phyloP scores from a whole-genome alignment of 371 early-diverging fungal species.

The Syncephalastrum racemosum region DNA sequence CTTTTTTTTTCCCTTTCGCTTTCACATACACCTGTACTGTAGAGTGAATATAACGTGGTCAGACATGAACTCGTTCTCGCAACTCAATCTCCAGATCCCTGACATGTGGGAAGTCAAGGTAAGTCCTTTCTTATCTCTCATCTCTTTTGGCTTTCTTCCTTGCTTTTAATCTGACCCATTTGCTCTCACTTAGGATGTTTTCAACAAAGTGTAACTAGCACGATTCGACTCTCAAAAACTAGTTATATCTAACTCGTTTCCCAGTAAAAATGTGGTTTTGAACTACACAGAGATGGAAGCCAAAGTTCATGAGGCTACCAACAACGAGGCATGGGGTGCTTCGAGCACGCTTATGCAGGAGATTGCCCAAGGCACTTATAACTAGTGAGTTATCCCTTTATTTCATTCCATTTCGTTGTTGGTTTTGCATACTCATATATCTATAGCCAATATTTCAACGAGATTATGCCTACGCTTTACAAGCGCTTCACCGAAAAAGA shows the following conservation, averaged over 20 bases:
- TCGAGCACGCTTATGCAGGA: conserved; percentile 89
- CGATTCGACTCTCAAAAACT: neutral
- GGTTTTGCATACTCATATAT: neutral
- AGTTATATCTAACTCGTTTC: neutral
- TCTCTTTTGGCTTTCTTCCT: neutral
- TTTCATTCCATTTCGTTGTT: neutral
- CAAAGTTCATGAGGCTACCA: conserved; percentile 86
- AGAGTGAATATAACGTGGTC: no score
- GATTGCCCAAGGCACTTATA: conserved; percentile 82
- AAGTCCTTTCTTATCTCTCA: conserved; percentile 1
- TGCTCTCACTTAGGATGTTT: conserved; percentile 46
- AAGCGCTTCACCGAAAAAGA: conserved; percentile 84
- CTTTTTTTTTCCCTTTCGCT: neutral
- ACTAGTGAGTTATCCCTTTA: conserved; percentile 57
- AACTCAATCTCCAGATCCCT: conserved; percentile 43
- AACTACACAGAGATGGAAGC: conserved; percentile 88
- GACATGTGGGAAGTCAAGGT: conserved; percentile 59
- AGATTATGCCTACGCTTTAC: conserved; percentile 92
- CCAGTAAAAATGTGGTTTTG: conserved; percentile 72
- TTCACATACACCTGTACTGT: neutral
- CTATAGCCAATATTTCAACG: conserved; percentile 81
- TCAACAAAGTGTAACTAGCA: conserved; percentile 62
- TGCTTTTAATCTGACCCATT: conserved; percentile 5
- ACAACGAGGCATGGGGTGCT: conserved; percentile 90
- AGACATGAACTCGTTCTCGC: conserved; percentile 41